Percentiles rank a stretch among this genome's conserved stretches.
Conservation (phyloP, 441 rosid species). For the Arabidopsis lyrata region DNA sequence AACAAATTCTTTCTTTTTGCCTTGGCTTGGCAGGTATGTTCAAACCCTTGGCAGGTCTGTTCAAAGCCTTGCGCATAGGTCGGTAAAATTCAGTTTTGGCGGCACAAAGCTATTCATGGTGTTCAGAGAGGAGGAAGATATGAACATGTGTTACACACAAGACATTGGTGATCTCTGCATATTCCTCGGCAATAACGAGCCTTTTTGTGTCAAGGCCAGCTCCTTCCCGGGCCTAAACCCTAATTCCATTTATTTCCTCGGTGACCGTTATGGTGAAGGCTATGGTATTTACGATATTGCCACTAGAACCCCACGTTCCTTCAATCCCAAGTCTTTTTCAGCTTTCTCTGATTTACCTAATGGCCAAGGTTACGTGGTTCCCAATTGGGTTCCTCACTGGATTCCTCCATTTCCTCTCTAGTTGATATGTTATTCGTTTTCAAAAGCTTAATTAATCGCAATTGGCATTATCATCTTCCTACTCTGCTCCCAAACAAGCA, state of each 20-base stretch:
- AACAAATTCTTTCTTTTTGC: not conserved
- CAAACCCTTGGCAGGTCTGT: not conserved
- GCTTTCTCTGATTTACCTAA: not conserved
- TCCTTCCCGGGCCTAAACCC: conserved; percentile 32
- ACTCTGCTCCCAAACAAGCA: not conserved
- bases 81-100: not conserved
- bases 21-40: conserved; percentile 10
- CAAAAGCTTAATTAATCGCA: not conserved
- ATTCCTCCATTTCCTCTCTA: conserved; percentile 32
- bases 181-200: conserved; percentile 37
- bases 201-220: conserved; percentile 30
- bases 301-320: conserved; percentile 27
- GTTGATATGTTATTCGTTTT: not conserved
- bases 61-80: not conserved
- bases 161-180: conserved; percentile 41
- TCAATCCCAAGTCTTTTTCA: conserved; percentile 3
- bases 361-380: not conserved
- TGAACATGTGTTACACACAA: conserved; percentile 33
- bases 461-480: not conserved
- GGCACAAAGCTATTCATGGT: conserved; percentile 39
- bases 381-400: conserved; percentile 18
- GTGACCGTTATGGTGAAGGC: conserved; percentile 6
- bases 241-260: conserved; percentile 28
- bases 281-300: conserved; percentile 30
- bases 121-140: conserved; percentile 31